Percentiles rank a stretch among this genome's conserved stretches.
Evolutionary conservation across 2,329 filamentous ascomycete species (phyloP).

Genomic region (Sporothrix protearum): DNA sequence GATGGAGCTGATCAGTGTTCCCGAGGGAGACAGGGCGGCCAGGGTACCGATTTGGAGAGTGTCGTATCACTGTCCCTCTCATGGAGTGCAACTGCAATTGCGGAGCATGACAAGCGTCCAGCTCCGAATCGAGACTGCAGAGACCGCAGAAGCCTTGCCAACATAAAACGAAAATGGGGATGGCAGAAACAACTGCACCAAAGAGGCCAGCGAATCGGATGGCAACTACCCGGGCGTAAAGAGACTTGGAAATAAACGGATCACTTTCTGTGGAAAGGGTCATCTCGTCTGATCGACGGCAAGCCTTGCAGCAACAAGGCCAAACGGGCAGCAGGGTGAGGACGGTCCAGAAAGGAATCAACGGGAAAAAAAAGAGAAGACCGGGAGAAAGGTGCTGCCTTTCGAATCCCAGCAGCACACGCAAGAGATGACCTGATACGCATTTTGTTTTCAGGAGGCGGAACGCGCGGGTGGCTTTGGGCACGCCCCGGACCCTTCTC

Average conservation of each 20-base stretch:
- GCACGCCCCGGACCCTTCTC: slow-evolving; percentile 9
- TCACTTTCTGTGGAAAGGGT: not conserved
- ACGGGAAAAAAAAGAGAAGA: not conserved
- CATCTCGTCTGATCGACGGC: slow-evolving; percentile 25
- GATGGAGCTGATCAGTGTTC: not conserved
- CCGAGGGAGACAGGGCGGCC: not conserved
- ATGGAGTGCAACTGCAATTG: slow-evolving; percentile 20
- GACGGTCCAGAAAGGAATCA: not conserved
- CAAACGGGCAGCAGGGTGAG: not conserved
- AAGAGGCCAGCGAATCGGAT: not conserved
- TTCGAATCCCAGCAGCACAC: not conserved
- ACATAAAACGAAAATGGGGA: not conserved
- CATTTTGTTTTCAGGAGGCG: slow-evolving; percentile 22
- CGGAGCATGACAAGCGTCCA: slow-evolving; percentile 10
- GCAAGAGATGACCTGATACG: slow-evolving; percentile 15
- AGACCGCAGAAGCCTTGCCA: not conserved
- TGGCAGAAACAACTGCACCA: not conserved
- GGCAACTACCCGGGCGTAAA: not conserved
- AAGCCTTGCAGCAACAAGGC: slow-evolving; percentile 21
- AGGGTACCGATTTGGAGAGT: not conserved
- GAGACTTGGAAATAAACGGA: not conserved
- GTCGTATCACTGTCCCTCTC: not conserved
- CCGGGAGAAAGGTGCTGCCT: not conserved
- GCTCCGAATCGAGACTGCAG: not conserved
- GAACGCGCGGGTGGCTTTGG: slow-evolving; percentile 11